A percentile compares a stretch with the other conserved stretches of the same genome.
Evolutionary conservation across 2,329 filamentous ascomycete genomes (phyloP).

Genomic region (Pestalotiopsis sp.): DNA sequence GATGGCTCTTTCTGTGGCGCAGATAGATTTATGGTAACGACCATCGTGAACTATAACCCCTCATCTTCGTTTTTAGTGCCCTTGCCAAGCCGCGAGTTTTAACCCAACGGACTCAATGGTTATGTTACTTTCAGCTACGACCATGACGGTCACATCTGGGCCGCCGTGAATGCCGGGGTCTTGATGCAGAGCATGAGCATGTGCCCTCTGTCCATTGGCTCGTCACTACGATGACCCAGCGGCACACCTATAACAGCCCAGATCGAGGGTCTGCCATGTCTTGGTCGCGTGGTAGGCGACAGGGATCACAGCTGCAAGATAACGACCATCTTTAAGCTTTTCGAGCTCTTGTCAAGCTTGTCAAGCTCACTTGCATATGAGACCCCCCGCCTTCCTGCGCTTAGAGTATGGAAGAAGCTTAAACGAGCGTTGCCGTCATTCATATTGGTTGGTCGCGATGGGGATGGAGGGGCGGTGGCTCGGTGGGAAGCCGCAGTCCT

Average conservation of each 20-base stretch:
- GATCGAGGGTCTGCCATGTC: neutral
- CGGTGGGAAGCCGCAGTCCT: conserved; percentile 6
- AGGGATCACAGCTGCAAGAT: neutral
- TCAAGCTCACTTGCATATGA: conserved; percentile 6
- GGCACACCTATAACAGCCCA: neutral
- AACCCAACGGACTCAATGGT: neutral
- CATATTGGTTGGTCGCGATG: neutral
- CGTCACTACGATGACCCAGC: neutral
- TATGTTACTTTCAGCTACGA: neutral
- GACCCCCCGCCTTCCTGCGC: neutral
- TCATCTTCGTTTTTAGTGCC: neutral
- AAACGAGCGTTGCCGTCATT: conserved; percentile 2
- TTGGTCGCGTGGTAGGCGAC: neutral
- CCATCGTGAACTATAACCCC: neutral
- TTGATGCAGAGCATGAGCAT: conserved; percentile 7
- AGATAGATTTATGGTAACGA: neutral
- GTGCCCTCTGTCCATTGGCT: conserved; percentile 7
- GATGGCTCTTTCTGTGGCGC: too few relatives aligned
- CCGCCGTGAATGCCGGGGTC: neutral
- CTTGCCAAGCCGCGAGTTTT: neutral
- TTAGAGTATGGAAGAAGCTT: conserved; percentile 1
- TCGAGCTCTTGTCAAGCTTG: neutral
- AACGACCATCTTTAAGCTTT: conserved; percentile 4
- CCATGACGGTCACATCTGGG: neutral
- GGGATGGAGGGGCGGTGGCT: neutral